These are phyloP conservation scores for Polygonum aviculare DNA, from an alignment of 148 eudicot species.

Conservation along the genomic window DNA sequence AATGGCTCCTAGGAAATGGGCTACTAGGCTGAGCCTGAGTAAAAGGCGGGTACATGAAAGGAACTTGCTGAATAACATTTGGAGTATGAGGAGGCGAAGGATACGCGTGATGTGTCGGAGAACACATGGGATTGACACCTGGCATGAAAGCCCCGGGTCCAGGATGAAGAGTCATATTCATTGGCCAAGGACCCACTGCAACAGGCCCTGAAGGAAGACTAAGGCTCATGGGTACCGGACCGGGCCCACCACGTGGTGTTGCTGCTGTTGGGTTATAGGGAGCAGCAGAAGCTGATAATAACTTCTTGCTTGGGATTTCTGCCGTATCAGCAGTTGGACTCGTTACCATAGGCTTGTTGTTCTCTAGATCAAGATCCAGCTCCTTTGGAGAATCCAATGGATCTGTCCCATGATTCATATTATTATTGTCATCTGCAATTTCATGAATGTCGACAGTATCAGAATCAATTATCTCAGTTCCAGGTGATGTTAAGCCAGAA, in stretches of 20 bases:
- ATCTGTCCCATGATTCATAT: constrained; percentile 13
- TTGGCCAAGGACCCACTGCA: constrained; percentile 69
- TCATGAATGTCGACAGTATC: constrained; percentile 38
- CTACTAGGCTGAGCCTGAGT: constrained; percentile 57
- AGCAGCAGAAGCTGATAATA: constrained; percentile 94
- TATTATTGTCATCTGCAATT: constrained; percentile 26
- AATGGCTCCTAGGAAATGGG: constrained; percentile 65
- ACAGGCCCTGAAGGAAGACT: constrained; percentile 54
- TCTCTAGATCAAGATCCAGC: constrained; percentile 7
- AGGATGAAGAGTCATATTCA: constrained; percentile 78
- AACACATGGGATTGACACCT: constrained; percentile 44
- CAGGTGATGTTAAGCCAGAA: constrained; percentile 19
- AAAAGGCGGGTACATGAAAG: constrained; percentile 81
- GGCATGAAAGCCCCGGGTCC: constrained; percentile 47
- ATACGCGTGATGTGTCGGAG: constrained; percentile 73
- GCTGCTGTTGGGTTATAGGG: constrained; percentile 72
- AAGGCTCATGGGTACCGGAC: constrained; percentile 53
- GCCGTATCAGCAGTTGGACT: constrained; percentile 32
- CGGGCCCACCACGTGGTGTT: constrained; percentile 39
- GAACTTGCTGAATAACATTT: constrained; percentile 68
- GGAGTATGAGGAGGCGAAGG: constrained; percentile 91
- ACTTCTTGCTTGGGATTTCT: constrained; percentile 58
- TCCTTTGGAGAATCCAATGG: constrained; percentile 26
- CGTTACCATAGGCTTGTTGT: constrained; percentile 30
- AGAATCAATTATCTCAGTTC: constrained; percentile 27